These are phyloP conservation scores for Chlorella sp. DNA, from an alignment of 139 green algal genomes.

Conservation along the genomic window DNA sequence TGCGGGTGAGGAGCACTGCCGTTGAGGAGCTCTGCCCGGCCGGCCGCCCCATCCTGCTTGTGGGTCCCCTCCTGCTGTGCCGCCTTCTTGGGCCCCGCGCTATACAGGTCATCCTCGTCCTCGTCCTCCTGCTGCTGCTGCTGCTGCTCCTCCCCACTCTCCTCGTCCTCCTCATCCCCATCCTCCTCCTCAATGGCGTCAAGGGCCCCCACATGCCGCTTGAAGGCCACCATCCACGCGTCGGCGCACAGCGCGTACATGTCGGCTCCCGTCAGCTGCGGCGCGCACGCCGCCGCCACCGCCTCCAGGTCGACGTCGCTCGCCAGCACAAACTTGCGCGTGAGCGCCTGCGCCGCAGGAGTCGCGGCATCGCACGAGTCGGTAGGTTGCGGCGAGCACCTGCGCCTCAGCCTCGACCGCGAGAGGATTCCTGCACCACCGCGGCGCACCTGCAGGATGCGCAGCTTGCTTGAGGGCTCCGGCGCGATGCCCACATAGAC, in stretches of 20 bases:
- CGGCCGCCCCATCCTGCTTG: too few species aligned
- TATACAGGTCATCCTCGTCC: background rate
- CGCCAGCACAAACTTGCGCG: constrained; percentile 75
- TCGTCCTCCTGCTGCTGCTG: background rate
- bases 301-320: constrained; percentile 55
- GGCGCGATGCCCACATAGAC: constrained; percentile 83
- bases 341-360: constrained; percentile 77
- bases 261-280: constrained; percentile 81
- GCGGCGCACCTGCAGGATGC: constrained; percentile 30
- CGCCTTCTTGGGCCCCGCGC: background rate
- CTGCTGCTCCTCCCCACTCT: background rate
- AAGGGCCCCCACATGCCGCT: constrained; percentile 24
- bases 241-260: constrained; percentile 91
- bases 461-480: constrained; percentile 32
- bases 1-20: too few species aligned
- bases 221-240: constrained; percentile 80
- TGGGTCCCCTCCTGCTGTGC: background rate
- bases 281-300: constrained; percentile 48
- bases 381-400: too few species aligned
- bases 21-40: too few species aligned
- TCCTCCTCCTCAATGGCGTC: background rate
- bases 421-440: too few species aligned
- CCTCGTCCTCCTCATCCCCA: background rate
- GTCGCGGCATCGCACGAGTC: too few species aligned
- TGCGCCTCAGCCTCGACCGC: too few species aligned